These are phyloP conservation scores for Hypoxylon crocopeplum DNA, from an alignment of 495 filamentous ascomycete genomes.

Conservation along the genomic window DNA sequence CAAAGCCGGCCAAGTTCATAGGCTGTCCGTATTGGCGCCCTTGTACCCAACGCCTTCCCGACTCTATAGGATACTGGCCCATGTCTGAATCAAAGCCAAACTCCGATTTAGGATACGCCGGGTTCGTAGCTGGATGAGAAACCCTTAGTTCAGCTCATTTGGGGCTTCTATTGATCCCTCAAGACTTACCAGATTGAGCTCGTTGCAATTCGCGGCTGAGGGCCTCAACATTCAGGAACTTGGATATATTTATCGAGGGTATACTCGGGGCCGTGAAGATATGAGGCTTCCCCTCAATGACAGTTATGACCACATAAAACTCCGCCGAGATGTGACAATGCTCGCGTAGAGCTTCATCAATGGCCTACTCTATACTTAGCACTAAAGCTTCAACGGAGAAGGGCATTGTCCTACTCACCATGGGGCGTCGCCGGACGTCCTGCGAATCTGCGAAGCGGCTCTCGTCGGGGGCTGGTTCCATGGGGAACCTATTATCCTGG, in stretches of 20 bases:
- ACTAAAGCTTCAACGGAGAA: not conserved
- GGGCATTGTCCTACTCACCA: slow-evolving; percentile 20
- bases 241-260: slow-evolving; percentile 34
- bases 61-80: slow-evolving; percentile 10
- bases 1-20: slow-evolving; percentile 22
- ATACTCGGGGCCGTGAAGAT: slow-evolving; percentile 43
- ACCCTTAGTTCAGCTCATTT: slow-evolving; percentile 12
- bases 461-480: slow-evolving; percentile 31
- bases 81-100: slow-evolving; percentile 23
- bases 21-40: slow-evolving; percentile 17
- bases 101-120: slow-evolving; percentile 27
- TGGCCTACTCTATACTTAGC: slow-evolving; percentile 39
- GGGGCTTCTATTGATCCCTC: not conserved
- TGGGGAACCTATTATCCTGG: slow-evolving; percentile 21
- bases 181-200: slow-evolving; percentile 23
- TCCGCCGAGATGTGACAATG: slow-evolving; percentile 45
- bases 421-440: slow-evolving; percentile 31
- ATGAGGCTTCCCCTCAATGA: slow-evolving; percentile 40
- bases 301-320: slow-evolving; percentile 47
- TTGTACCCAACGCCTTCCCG: slow-evolving; percentile 17
- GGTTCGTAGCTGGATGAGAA: slow-evolving; percentile 12
- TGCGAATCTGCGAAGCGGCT: slow-evolving; percentile 26
- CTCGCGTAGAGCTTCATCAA: slow-evolving; percentile 47
- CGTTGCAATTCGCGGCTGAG: slow-evolving; percentile 28
- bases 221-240: slow-evolving; percentile 44